A percentile compares a stretch with the other conserved stretches of the same genome.
Conservation (phyloP, 352 stramenopile genomes). For the Peronospora farinosa region DNA sequence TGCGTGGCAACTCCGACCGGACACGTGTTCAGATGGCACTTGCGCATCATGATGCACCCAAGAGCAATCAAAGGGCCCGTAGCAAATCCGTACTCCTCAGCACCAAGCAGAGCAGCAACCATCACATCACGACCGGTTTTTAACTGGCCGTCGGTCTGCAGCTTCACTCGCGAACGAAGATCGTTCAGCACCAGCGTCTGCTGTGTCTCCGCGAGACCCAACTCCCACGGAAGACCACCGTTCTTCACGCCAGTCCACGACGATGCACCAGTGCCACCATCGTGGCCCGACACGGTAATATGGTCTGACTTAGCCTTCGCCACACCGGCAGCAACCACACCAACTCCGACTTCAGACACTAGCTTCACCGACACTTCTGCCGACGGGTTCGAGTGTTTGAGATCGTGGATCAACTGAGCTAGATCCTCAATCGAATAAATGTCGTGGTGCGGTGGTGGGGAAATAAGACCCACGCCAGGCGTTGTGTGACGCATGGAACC, state of each 20-base stretch:
- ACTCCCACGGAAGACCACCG: conserved; percentile 91
- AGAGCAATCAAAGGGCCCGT: conserved; percentile 93
- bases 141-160: conserved; percentile 94
- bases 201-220: conserved; percentile 94
- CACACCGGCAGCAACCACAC: conserved; percentile 90
- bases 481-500: conserved; percentile 93
- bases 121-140: conserved; percentile 92
- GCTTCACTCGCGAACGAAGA: conserved; percentile 86
- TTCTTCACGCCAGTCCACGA: conserved; percentile 93
- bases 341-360: conserved; percentile 94
- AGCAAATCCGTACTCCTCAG: conserved; percentile 95
- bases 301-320: conserved; percentile 91
- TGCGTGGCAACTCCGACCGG: conserved; percentile 97
- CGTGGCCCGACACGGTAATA: conserved; percentile 92
- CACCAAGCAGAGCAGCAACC: conserved; percentile 91
- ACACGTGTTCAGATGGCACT: conserved; percentile 96
- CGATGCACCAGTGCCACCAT: conserved; percentile 92
- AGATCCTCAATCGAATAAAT: conserved; percentile 99
- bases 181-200: conserved; percentile 96
- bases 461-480: conserved; percentile 93
- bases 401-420: conserved; percentile 95
- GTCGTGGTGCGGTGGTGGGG: conserved; percentile 94
- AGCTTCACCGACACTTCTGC: conserved; percentile 94
- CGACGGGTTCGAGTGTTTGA: conserved; percentile 94
- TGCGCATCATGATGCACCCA: conserved; percentile 98